Conservation (phyloP, 1,284 basidiomycete genomes). For the Trichosporon asahii region DNA sequence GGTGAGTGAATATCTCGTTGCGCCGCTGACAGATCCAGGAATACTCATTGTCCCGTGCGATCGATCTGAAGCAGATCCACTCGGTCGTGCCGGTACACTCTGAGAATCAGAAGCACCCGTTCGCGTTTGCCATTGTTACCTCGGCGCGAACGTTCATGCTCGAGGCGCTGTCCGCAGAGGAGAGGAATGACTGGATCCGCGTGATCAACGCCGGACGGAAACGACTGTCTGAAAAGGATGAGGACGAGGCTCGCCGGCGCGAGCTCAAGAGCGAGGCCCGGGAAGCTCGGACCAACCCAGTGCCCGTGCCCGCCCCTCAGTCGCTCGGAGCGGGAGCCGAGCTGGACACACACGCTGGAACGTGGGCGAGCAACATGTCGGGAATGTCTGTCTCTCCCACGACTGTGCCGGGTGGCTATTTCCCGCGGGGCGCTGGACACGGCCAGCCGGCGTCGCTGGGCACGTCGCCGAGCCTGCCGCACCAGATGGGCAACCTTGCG, state of each 20-base stretch:
- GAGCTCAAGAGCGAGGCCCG: slow-evolving; percentile 12
- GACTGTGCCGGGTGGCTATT: not conserved
- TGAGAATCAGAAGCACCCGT: slow-evolving; percentile 76
- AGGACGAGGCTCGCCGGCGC: slow-evolving; percentile 28
- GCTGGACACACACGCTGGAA: slow-evolving; percentile 32
- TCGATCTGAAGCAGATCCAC: slow-evolving; percentile 85
- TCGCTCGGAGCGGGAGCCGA: slow-evolving; percentile 7
- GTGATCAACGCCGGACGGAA: slow-evolving; percentile 75
- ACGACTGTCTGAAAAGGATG: slow-evolving; percentile 56
- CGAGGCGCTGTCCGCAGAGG: slow-evolving; percentile 67
- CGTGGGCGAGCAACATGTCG: slow-evolving; percentile 28
- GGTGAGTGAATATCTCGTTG: slow-evolving; percentile 34
- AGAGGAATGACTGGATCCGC: slow-evolving; percentile 79
- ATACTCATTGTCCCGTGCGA: slow-evolving; percentile 83
- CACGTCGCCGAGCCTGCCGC: not conserved
- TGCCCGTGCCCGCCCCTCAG: slow-evolving; percentile 13
- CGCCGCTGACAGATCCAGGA: slow-evolving; percentile 54
- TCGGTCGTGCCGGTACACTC: slow-evolving; percentile 75
- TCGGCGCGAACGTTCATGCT: slow-evolving; percentile 90
- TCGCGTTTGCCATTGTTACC: slow-evolving; percentile 90
- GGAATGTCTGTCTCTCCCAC: slow-evolving; percentile 8
- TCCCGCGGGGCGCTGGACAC: not conserved
- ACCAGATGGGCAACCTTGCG: not conserved
- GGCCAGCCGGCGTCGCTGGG: slow-evolving; percentile 10
- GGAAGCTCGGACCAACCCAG: slow-evolving; percentile 9